A percentile compares a stretch with the other conserved stretches of the same genome.
Conservation (phyloP, 495 filamentous ascomycete species). For the Bathelium albidoporum region DNA sequence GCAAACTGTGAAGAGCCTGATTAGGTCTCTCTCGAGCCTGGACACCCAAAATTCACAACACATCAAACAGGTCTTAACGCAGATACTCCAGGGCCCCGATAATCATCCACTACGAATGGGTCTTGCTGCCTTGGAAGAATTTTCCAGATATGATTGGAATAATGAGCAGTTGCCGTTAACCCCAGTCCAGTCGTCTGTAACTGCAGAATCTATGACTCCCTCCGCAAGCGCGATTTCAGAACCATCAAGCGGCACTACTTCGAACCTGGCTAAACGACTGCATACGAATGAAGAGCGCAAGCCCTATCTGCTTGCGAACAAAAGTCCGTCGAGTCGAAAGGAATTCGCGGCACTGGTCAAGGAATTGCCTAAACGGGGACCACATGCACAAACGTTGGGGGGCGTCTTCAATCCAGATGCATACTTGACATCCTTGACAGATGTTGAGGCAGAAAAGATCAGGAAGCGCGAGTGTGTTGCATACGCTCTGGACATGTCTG, state of each 20-base stretch:
- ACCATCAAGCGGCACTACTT: neutral
- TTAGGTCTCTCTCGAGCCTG: neutral
- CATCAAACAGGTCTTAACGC: neutral
- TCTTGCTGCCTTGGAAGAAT: neutral
- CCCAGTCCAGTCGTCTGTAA: neutral
- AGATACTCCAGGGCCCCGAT: neutral
- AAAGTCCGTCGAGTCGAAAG: neutral
- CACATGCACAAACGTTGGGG: neutral
- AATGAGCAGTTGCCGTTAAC: neutral
- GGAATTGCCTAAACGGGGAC: neutral
- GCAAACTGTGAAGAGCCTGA: neutral
- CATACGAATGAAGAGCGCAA: neutral
- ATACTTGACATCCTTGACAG: neutral
- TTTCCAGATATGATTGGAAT: neutral
- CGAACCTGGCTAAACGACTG: neutral
- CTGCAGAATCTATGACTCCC: neutral
- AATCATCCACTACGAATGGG: neutral
- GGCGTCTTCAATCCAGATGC: neutral
- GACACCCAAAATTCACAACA: neutral
- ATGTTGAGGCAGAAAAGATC: neutral
- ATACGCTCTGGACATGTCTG: neutral
- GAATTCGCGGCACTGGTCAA: neutral
- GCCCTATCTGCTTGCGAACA: neutral
- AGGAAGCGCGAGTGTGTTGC: neutral
- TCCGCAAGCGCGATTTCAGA: neutral